phyloP scores from a whole-genome alignment of 495 filamentous ascomycete species.

The Lindgomyces ingoldianus region DNA sequence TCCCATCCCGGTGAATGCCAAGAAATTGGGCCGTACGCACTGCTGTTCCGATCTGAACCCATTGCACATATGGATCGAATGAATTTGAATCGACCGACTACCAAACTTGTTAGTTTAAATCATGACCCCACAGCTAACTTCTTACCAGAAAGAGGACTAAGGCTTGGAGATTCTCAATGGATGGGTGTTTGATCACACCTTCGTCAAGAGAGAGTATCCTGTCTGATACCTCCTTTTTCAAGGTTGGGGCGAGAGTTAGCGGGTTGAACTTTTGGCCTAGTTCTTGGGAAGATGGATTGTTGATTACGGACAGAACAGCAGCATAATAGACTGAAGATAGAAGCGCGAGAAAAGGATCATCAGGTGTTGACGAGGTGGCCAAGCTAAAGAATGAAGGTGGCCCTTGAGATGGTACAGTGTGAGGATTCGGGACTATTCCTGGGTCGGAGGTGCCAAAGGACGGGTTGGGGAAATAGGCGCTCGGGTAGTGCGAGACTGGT shows the following conservation, averaged over 20 bases:
- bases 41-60: conserved; percentile 14
- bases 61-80: conserved; percentile 3
- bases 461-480: conserved; percentile 1
- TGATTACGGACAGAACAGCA: conserved; percentile 14
- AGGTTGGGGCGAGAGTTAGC: conserved; percentile 6
- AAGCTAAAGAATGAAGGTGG: not conserved
- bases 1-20: conserved; percentile 25
- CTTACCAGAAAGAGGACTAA: conserved; percentile 28
- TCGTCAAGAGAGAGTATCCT: conserved; percentile 10
- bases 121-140: not conserved
- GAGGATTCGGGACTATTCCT: not conserved
- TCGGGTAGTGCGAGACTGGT: not conserved
- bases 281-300: conserved; percentile 11
- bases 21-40: conserved; percentile 24
- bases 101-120: not conserved
- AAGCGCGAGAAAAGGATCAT: conserved; percentile 5
- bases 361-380: not conserved
- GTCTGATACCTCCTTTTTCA: conserved; percentile 12
- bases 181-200: not conserved
- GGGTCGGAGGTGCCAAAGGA: conserved; percentile 4
- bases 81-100: conserved; percentile 10
- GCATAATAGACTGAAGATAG: conserved; percentile 30
- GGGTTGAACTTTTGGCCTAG: conserved; percentile 15
- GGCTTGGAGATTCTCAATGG: conserved; percentile 27
- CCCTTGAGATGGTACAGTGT: not conserved